phyloP scores from a whole-genome alignment of 805 yeast genomes.

The Yarrowia deformans region DNA sequence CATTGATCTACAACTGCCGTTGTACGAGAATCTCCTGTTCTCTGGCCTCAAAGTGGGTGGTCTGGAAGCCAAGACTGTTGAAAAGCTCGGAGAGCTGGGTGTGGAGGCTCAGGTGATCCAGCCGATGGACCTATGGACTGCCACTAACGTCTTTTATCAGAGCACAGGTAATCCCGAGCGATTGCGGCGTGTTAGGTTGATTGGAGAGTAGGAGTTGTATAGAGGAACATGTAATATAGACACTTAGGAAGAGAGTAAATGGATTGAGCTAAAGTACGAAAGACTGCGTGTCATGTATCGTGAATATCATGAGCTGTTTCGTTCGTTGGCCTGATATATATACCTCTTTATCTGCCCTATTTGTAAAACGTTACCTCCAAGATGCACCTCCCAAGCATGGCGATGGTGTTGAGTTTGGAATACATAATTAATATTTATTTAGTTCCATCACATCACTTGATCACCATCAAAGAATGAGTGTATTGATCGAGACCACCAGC shows the following conservation, averaged over 20 bases:
- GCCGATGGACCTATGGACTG: constrained; percentile 26
- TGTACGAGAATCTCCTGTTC: constrained; percentile 23
- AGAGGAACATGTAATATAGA: no score
- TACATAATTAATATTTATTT: not conserved
- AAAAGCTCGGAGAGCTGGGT: not conserved
- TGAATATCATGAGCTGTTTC: no score
- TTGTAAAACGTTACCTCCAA: not conserved
- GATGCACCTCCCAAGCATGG: constrained; percentile 7
- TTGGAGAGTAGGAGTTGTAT: constrained; percentile 11
- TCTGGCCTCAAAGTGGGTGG: not conserved
- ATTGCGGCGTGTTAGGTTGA: constrained; percentile 17
- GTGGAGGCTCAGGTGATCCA: constrained; percentile 1
- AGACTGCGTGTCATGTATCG: no score
- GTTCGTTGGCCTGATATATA: no score
- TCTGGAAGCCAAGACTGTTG: not conserved
- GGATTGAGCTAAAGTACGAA: no score
- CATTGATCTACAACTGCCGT: constrained; percentile 14
- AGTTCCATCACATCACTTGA: not conserved
- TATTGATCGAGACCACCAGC: constrained; percentile 31
- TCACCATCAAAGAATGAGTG: constrained; percentile 19
- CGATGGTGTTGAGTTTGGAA: constrained; percentile 18
- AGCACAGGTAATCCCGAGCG: constrained; percentile 29
- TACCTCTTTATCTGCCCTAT: no score
- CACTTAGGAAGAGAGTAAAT: no score
- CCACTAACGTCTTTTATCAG: constrained; percentile 21